These are phyloP conservation scores for Fusarium vanettenii DNA, from an alignment of 2,329 filamentous ascomycete genomes.

Conservation along the genomic window DNA sequence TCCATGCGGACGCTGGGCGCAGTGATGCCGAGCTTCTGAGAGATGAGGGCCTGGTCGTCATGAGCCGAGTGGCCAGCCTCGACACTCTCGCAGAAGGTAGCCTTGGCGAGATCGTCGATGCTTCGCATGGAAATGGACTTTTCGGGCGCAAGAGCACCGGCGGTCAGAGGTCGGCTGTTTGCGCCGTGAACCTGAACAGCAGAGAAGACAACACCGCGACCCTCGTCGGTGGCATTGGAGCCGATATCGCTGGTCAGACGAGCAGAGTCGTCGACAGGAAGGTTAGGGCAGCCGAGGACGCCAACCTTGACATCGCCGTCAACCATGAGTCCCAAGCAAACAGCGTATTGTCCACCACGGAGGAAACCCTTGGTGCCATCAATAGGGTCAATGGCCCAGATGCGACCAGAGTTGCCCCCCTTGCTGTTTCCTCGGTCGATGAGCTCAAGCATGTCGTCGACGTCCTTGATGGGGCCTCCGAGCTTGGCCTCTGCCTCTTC, in stretches of 20 bases:
- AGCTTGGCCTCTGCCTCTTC: slow-evolving; percentile 69
- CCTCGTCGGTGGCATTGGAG: slow-evolving; percentile 77
- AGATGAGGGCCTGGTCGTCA: slow-evolving; percentile 84
- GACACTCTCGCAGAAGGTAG: slow-evolving; percentile 96
- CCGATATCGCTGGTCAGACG: slow-evolving; percentile 74
- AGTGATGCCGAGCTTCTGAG: slow-evolving; percentile 86
- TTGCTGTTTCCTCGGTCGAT: slow-evolving; percentile 77
- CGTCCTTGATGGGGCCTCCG: slow-evolving; percentile 75
- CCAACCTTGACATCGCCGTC: slow-evolving; percentile 95
- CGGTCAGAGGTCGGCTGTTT: slow-evolving; percentile 77
- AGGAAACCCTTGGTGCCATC: slow-evolving; percentile 98
- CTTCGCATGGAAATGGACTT: slow-evolving; percentile 83
- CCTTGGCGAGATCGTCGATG: slow-evolving; percentile 78
- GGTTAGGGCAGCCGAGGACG: slow-evolving; percentile 94
- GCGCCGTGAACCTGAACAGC: slow-evolving; percentile 85
- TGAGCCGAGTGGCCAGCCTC: slow-evolving; percentile 94
- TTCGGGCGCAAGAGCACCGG: slow-evolving; percentile 60
- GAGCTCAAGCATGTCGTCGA: slow-evolving; percentile 74
- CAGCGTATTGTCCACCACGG: slow-evolving; percentile 95
- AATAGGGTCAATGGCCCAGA: slow-evolving; percentile 98
- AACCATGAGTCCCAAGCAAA: slow-evolving; percentile 91
- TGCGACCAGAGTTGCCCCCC: slow-evolving; percentile 79
- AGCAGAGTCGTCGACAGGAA: slow-evolving; percentile 83
- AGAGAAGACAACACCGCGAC: slow-evolving; percentile 88
- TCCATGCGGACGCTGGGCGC: slow-evolving; percentile 94